These are phyloP conservation scores for Colletotrichum simmondsii DNA, from an alignment of 2,329 filamentous ascomycete species.

Conservation along the genomic window DNA sequence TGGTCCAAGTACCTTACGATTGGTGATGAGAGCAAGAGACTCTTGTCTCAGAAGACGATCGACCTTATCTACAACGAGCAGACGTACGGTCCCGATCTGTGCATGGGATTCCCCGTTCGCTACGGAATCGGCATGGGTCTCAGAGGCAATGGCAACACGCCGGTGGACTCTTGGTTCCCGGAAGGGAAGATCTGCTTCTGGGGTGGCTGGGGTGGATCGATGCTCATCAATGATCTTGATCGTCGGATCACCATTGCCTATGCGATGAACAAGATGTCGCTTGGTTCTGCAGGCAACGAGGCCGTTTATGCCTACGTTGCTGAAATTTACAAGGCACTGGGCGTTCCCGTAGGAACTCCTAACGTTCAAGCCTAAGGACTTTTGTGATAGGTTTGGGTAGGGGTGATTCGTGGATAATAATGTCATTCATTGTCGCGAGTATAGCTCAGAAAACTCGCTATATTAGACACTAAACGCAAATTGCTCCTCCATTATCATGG, in stretches of 20 bases:
- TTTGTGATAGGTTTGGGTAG: no score
- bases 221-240: slow-evolving; percentile 55
- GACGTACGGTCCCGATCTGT: slow-evolving; percentile 51
- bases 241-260: slow-evolving; percentile 54
- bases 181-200: slow-evolving; percentile 50
- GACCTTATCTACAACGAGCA: slow-evolving; percentile 58
- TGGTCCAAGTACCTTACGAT: slow-evolving; percentile 43
- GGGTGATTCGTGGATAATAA: no score
- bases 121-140: slow-evolving; percentile 56
- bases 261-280: slow-evolving; percentile 57
- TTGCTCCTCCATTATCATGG: no score
- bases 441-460: no score
- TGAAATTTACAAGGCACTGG: slow-evolving; percentile 25
- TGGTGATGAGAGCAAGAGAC: slow-evolving; percentile 37
- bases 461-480: no score
- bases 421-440: no score
- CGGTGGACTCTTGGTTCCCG: slow-evolving; percentile 42
- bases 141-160: slow-evolving; percentile 39
- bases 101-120: slow-evolving; percentile 44
- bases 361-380: no score
- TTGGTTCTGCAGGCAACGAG: not conserved
- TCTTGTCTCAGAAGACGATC: slow-evolving; percentile 53
- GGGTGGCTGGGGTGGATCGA: slow-evolving; percentile 58
- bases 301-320: slow-evolving; percentile 13
- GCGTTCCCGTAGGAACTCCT: not conserved